Conservation (phyloP, 2,329 filamentous ascomycete species). For the Cordyceps fumosorosea region DNA sequence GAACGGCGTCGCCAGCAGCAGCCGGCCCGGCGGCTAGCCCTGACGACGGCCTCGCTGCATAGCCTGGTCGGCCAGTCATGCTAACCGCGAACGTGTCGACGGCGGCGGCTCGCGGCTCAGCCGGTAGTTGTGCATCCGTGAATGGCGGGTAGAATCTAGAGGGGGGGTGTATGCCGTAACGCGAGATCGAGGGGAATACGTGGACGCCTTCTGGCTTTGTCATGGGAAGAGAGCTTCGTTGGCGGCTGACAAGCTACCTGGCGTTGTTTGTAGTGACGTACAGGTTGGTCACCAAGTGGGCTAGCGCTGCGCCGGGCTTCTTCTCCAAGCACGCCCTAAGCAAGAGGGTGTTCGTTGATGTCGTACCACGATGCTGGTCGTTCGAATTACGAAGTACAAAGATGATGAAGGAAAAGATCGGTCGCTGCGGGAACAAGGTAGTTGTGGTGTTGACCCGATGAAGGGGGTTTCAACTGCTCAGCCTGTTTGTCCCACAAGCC, state of each 20-base stretch:
- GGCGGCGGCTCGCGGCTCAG: slow-evolving; percentile 22
- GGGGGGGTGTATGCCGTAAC: slow-evolving; percentile 15
- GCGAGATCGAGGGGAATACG: not conserved
- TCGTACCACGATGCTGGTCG: not conserved
- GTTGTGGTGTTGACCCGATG: not conserved
- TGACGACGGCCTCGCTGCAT: slow-evolving; percentile 27
- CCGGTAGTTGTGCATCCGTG: slow-evolving; percentile 26
- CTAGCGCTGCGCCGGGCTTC: not conserved
- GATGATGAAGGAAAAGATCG: not conserved
- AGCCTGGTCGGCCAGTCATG: slow-evolving; percentile 27
- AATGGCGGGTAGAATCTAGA: slow-evolving; percentile 19
- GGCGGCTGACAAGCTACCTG: not conserved
- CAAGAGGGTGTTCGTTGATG: not conserved
- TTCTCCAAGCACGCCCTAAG: not conserved
- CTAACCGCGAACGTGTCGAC: slow-evolving; percentile 28
- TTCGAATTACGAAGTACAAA: not conserved
- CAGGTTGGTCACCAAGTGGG: slow-evolving; percentile 5
- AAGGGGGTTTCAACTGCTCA: not conserved
- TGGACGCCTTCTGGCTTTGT: not conserved
- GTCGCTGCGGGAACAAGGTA: not conserved
- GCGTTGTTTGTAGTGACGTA: slow-evolving; percentile 5
- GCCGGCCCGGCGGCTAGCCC: slow-evolving; percentile 41
- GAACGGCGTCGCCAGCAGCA: slow-evolving; percentile 33
- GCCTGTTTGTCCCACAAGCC: not conserved
- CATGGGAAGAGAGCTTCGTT: slow-evolving; percentile 2